Evolutionary conservation across 2,329 filamentous ascomycete species (phyloP).

Genomic region (Phoma sp.): DNA sequence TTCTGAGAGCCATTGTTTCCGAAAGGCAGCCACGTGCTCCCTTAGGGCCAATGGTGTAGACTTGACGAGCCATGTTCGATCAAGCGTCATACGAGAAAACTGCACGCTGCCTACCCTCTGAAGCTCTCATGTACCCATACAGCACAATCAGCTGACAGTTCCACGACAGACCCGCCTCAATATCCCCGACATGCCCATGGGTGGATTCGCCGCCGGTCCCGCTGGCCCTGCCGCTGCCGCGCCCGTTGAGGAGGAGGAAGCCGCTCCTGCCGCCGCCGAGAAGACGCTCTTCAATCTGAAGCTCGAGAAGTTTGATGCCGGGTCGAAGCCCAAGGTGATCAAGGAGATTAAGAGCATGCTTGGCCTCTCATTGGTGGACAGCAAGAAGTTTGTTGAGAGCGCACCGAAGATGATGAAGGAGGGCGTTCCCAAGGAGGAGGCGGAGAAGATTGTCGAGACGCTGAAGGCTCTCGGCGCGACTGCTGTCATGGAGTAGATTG

Average conservation of each 20-base stretch:
- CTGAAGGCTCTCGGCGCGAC: conserved; percentile 93
- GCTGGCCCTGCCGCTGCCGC: conserved; percentile 68
- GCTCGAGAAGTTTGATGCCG: conserved; percentile 86
- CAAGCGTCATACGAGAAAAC: neutral
- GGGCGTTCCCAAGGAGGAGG: conserved; percentile 97
- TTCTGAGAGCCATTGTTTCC: neutral
- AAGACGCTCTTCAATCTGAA: conserved; percentile 98
- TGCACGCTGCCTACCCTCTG: neutral
- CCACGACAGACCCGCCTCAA: conserved; percentile 80
- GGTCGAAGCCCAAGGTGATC: conserved; percentile 97
- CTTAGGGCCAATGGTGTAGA: neutral
- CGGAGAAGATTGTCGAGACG: conserved; percentile 95
- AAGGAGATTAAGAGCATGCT: conserved; percentile 99
- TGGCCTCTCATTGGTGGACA: conserved; percentile 94
- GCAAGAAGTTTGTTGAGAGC: conserved; percentile 99
- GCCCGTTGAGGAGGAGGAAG: conserved; percentile 79
- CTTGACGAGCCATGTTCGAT: neutral
- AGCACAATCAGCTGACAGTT: neutral
- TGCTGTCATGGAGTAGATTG: conserved; percentile 83
- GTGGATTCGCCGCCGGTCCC: conserved; percentile 79
- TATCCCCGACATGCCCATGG: conserved; percentile 96
- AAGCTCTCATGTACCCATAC: neutral
- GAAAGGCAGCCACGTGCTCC: neutral
- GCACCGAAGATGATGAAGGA: conserved; percentile 99
- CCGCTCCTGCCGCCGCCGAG: conserved; percentile 84